Evolutionary conservation across 257 asterid genomes (phyloP).

Genomic region (Lycium barbarum): DNA sequence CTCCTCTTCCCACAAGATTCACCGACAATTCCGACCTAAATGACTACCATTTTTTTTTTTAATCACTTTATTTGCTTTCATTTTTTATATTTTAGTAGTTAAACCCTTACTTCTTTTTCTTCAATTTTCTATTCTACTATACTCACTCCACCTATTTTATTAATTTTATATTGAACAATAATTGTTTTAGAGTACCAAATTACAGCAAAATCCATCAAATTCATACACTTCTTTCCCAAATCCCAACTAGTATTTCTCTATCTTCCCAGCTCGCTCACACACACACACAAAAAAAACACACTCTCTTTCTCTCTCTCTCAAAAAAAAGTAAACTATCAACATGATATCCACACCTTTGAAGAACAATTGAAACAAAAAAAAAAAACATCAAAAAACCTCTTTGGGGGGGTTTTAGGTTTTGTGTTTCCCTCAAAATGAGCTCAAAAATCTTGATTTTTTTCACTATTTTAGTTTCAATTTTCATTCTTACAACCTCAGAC

Average conservation of each 20-base stretch:
- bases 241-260: not conserved
- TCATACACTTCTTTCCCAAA: not conserved
- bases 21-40: not conserved
- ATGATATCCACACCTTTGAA: slow-evolving; percentile 32
- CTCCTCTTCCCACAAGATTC: not conserved
- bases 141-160: not conserved
- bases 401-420: slow-evolving; percentile 26
- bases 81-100: not conserved
- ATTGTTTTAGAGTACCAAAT: not conserved
- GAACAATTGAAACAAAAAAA: not conserved
- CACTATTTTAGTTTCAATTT: slow-evolving; percentile 27
- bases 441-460: slow-evolving; percentile 9
- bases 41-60: too few relatives aligned
- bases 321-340: not conserved
- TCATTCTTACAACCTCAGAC: slow-evolving; percentile 51
- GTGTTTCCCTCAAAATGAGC: slow-evolving; percentile 22
- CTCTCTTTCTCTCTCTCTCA: not conserved
- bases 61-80: not conserved
- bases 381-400: not conserved
- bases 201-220: slow-evolving; percentile 15
- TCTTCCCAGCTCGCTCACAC: slow-evolving; percentile 5
- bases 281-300: not conserved
- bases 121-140: not conserved
- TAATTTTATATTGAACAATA: not conserved
- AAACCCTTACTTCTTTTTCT: not conserved